A percentile compares a stretch with the other conserved stretches of the same genome.
phyloP scores from a whole-genome alignment of 352 stramenopile genomes.

The Blastocystis sp. region DNA sequence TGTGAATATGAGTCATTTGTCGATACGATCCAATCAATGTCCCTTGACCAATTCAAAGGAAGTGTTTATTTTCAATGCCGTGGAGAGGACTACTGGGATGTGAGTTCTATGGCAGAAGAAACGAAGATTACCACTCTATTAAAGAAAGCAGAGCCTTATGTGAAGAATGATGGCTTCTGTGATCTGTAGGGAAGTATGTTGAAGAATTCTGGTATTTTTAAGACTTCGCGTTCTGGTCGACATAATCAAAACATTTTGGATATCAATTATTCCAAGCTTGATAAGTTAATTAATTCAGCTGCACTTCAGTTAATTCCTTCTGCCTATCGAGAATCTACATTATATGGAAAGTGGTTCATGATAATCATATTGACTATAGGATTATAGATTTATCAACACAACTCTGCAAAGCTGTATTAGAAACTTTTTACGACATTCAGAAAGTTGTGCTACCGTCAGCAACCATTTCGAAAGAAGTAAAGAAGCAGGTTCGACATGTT shows the following conservation, averaged over 20 bases:
- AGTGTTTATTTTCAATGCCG: not conserved
- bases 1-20: not conserved
- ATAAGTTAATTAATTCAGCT: conserved; percentile 15
- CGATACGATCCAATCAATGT: not conserved
- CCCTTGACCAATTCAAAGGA: not conserved
- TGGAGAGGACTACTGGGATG: conserved; percentile 8
- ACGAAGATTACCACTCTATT: not conserved
- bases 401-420: conserved; percentile 26
- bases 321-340: not conserved
- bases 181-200: no score
- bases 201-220: no score
- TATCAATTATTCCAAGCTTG: conserved; percentile 6
- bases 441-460: not conserved
- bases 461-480: not conserved
- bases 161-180: no score
- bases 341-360: not conserved
- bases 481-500: conserved; percentile 41
- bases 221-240: not conserved
- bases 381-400: conserved; percentile 45
- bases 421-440: conserved; percentile 20
- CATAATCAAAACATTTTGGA: not conserved
- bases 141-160: not conserved
- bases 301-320: not conserved
- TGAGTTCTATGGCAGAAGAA: not conserved
- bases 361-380: not conserved